Evolutionary conservation across 2,329 filamentous ascomycete species (phyloP).

Genomic region (Colletotrichum sp.): DNA sequence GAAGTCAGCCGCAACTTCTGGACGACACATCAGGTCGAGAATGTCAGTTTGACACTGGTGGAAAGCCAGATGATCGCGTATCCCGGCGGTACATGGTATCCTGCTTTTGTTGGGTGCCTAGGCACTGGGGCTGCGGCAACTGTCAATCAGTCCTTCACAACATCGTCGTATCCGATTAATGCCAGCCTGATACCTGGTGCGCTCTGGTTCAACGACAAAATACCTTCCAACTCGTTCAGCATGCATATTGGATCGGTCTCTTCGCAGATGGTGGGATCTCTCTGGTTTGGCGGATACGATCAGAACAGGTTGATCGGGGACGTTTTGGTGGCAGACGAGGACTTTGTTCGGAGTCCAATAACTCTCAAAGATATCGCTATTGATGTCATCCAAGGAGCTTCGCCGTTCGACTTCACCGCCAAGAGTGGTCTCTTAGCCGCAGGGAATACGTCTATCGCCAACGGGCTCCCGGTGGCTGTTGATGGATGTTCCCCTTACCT

Average conservation of each 20-base stretch:
- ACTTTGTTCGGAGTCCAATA: constrained; percentile 27
- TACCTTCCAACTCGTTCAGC: constrained; percentile 43
- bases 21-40: constrained; percentile 19
- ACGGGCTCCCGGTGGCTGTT: constrained; percentile 31
- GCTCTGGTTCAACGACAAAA: constrained; percentile 26
- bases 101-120: constrained; percentile 34
- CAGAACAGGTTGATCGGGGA: constrained; percentile 40
- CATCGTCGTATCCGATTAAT: constrained; percentile 26
- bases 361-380: constrained; percentile 43
- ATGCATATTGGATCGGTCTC: constrained; percentile 45
- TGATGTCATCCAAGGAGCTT: constrained; percentile 41
- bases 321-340: constrained; percentile 24
- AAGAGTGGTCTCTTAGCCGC: constrained; percentile 31
- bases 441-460: constrained; percentile 28
- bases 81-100: constrained; percentile 31
- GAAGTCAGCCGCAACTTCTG: neutral
- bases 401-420: constrained; percentile 38
- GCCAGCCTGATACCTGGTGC: constrained; percentile 34
- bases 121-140: constrained; percentile 30
- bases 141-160: constrained; percentile 30
- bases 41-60: constrained; percentile 30
- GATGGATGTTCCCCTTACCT: constrained; percentile 45
- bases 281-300: constrained; percentile 46
- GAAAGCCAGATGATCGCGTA: constrained; percentile 30
- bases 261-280: constrained; percentile 35